These are phyloP conservation scores for Musa troglodytarum DNA, from an alignment of 176 grass and related monocot genomes.

Conservation along the genomic window DNA sequence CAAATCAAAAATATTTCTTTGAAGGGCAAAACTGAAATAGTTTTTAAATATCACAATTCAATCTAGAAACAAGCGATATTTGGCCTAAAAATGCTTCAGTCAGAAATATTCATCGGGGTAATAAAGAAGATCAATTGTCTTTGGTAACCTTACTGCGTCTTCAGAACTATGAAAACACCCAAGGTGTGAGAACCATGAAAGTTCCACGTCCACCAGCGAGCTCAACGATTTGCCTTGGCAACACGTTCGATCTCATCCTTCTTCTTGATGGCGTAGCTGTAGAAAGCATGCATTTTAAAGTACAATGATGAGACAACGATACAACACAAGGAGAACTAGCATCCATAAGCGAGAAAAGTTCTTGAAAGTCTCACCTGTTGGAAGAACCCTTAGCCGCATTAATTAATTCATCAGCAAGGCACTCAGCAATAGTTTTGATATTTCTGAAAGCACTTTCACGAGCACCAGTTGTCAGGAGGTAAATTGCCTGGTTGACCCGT, in stretches of 20 bases:
- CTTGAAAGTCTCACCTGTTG: neutral
- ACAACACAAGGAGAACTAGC: neutral
- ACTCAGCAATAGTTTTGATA: conserved; percentile 15
- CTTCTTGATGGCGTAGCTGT: neutral
- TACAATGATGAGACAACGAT: too few relatives aligned
- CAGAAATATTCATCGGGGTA: too few relatives aligned
- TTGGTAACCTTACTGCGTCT: too few relatives aligned
- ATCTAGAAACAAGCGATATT: too few relatives aligned
- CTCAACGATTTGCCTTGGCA: conserved; percentile 1
- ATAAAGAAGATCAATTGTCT: too few relatives aligned
- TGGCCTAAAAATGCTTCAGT: too few relatives aligned
- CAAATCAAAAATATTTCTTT: too few relatives aligned
- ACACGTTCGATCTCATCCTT: conserved; percentile 1
- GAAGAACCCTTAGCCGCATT: conserved; percentile 21
- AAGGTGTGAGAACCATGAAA: too few relatives aligned
- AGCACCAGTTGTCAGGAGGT: conserved; percentile 18
- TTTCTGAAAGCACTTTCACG: conserved; percentile 20
- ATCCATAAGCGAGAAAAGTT: neutral
- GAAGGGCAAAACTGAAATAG: too few relatives aligned
- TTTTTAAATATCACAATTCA: too few relatives aligned
- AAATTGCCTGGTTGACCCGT: conserved; percentile 18
- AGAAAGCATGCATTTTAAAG: neutral
- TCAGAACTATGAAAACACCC: too few relatives aligned
- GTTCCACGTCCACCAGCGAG: too few relatives aligned
- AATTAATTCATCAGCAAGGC: conserved; percentile 17